These are phyloP conservation scores for Uronychia setigera DNA, from an alignment of 73 alveolate genomes.

Conservation along the genomic window DNA sequence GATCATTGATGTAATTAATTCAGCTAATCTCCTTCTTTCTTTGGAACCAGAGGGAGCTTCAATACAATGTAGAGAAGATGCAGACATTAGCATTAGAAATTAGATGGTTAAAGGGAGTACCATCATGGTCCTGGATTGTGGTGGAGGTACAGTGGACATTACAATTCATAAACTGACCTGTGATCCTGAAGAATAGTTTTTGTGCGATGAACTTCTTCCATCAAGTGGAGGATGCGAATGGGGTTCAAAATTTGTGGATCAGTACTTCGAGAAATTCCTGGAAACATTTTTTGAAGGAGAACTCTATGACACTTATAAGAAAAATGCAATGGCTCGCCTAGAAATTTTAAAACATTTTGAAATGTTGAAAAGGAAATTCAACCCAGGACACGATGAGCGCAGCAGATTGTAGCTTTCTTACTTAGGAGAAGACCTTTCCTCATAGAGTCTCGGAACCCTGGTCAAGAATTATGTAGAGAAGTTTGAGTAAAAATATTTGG, in stretches of 20 bases:
- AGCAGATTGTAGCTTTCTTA: conserved; percentile 91
- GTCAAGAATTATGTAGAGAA: conserved; percentile 87
- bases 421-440: conserved; percentile 93
- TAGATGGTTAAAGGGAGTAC: conserved; percentile 88
- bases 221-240: conserved; percentile 99
- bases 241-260: conserved; percentile 98
- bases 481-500: conserved; percentile 26
- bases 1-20: conserved; percentile 83
- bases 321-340: conserved; percentile 95
- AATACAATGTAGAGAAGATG: conserved; percentile 97
- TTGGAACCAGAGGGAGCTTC: conserved; percentile 99
- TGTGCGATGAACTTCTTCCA: conserved; percentile 97
- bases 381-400: conserved; percentile 93
- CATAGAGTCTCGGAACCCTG: conserved; percentile 75
- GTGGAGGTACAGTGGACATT: conserved; percentile 99
- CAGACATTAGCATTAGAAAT: conserved; percentile 86
- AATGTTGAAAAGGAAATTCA: conserved; percentile 94
- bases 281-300: conserved; percentile 93
- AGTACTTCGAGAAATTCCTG: conserved; percentile 93
- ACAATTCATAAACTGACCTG: conserved; percentile 95
- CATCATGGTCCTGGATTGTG: conserved; percentile 97
- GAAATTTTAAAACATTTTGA: conserved; percentile 97
- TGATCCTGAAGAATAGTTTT: conserved; percentile 92
- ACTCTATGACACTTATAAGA: conserved; percentile 74
- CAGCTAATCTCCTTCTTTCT: conserved; percentile 92